Evolutionary conservation across 192 early-diverging fungal genomes (phyloP).

Genomic region (Umbelopsis sp.): DNA sequence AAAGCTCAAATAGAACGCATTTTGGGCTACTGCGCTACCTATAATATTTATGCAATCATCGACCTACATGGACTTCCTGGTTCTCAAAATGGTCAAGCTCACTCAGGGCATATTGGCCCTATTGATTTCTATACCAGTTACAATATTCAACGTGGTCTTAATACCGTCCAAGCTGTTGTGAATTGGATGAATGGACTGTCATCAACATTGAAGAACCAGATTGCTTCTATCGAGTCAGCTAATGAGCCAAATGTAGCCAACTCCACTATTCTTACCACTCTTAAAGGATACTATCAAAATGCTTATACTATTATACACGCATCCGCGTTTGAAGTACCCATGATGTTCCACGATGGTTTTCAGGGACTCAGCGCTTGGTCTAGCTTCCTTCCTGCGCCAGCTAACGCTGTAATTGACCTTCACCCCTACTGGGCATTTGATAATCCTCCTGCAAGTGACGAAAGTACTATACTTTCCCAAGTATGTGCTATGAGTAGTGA

Average conservation of each 20-base stretch:
- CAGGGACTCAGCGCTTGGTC: slow-evolving; percentile 37
- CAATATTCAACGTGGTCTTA: slow-evolving; percentile 26
- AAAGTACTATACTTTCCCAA: slow-evolving; percentile 22
- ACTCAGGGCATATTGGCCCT: slow-evolving; percentile 47
- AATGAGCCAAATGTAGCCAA: slow-evolving; percentile 47
- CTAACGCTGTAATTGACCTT: slow-evolving; percentile 36
- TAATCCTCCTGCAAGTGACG: neutral
- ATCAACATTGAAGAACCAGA: slow-evolving; percentile 18
- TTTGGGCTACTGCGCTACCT: slow-evolving; percentile 35
- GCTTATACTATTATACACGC: slow-evolving; percentile 41
- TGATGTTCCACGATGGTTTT: slow-evolving; percentile 53
- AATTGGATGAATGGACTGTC: slow-evolving; percentile 49
- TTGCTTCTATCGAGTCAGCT: slow-evolving; percentile 30
- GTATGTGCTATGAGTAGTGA: slow-evolving; percentile 20
- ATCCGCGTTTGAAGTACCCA: slow-evolving; percentile 31
- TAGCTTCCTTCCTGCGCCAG: slow-evolving; percentile 40
- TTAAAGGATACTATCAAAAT: slow-evolving; percentile 44
- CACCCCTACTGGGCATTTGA: slow-evolving; percentile 37
- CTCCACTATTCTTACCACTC: slow-evolving; percentile 20
- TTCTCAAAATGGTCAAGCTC: slow-evolving; percentile 63
- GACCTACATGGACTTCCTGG: slow-evolving; percentile 64
- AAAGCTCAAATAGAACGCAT: slow-evolving; percentile 37
- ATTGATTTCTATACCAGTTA: slow-evolving; percentile 38
- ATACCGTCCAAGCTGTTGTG: slow-evolving; percentile 35
- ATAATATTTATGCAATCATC: slow-evolving; percentile 54